These are phyloP conservation scores for Vitis hybrid DNA, from an alignment of 177 flowering plant species.

Conservation along the genomic window DNA sequence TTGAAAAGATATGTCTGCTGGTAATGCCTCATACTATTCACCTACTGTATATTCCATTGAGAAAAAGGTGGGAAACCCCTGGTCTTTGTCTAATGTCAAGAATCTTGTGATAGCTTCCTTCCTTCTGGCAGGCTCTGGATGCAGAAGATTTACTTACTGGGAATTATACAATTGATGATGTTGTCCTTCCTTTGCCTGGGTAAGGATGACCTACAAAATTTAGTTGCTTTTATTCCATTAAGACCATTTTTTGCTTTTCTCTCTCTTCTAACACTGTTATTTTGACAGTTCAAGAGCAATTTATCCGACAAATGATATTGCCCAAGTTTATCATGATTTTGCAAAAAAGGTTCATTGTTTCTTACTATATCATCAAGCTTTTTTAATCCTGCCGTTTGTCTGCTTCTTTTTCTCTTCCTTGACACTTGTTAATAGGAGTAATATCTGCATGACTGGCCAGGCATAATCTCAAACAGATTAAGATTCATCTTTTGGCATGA, in stretches of 20 bases:
- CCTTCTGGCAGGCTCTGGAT: constrained; percentile 49
- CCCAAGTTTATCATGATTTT: constrained; percentile 73
- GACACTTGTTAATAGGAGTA: background rate
- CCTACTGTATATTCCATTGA: no score
- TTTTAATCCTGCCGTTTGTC: background rate
- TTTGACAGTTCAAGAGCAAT: constrained; percentile 65
- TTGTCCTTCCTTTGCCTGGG: constrained; percentile 97
- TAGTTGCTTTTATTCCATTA: constrained; percentile 1
- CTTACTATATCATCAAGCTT: background rate
- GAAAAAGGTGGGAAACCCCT: background rate
- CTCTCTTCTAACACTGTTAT: constrained; percentile 2
- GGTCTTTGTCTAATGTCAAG: background rate
- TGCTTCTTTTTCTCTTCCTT: background rate
- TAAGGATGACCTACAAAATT: constrained; percentile 22
- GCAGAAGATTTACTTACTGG: constrained; percentile 64
- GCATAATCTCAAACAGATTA: no score
- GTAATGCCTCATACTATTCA: no score
- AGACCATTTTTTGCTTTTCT: background rate
- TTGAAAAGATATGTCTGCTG: no score
- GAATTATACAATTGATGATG: constrained; percentile 63
- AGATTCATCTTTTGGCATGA: no score
- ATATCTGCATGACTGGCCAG: background rate
- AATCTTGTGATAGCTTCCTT: constrained; percentile 7
- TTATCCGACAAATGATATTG: constrained; percentile 74
- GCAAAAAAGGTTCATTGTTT: constrained; percentile 66